Evolutionary conservation across 192 early-diverging fungal genomes (phyloP).

Genomic region (Obelidium mucronatum): DNA sequence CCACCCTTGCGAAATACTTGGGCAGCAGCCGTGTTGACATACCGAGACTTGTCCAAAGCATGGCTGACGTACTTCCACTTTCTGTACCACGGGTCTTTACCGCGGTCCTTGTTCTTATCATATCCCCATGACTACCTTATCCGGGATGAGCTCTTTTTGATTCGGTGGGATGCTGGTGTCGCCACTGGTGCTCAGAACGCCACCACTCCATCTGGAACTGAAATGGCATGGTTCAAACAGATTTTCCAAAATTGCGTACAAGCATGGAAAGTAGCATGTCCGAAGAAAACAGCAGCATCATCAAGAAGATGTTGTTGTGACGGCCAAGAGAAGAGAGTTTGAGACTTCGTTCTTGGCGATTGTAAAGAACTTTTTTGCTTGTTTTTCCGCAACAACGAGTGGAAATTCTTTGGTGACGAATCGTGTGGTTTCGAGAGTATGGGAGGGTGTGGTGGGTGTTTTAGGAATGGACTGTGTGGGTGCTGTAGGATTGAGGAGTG

Average conservation of each 20-base stretch:
- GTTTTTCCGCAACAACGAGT: background rate
- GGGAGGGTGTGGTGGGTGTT: background rate
- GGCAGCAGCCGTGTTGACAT: background rate
- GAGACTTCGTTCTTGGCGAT: constrained; percentile 9
- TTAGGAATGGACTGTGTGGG: background rate
- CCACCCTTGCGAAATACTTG: constrained; percentile 13
- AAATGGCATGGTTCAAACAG: constrained; percentile 25
- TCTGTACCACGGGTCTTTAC: constrained; percentile 19
- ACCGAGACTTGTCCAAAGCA: background rate
- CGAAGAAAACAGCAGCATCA: background rate
- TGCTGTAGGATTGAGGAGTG: background rate
- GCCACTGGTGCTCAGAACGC: background rate
- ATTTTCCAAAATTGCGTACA: constrained; percentile 24
- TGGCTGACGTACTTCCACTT: constrained; percentile 33
- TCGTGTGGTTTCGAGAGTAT: background rate
- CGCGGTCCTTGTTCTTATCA: background rate
- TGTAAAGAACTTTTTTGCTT: constrained; percentile 5
- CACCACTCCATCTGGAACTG: constrained; percentile 10
- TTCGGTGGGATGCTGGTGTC: background rate
- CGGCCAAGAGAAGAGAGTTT: background rate
- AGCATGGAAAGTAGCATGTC: background rate
- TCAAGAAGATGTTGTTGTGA: too few species aligned
- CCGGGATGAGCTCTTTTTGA: constrained; percentile 11
- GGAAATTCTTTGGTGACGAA: background rate
- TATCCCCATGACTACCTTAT: constrained; percentile 20